phyloP scores from a whole-genome alignment of 176 grass and related monocot genomes.

The Eleusine coracana region DNA sequence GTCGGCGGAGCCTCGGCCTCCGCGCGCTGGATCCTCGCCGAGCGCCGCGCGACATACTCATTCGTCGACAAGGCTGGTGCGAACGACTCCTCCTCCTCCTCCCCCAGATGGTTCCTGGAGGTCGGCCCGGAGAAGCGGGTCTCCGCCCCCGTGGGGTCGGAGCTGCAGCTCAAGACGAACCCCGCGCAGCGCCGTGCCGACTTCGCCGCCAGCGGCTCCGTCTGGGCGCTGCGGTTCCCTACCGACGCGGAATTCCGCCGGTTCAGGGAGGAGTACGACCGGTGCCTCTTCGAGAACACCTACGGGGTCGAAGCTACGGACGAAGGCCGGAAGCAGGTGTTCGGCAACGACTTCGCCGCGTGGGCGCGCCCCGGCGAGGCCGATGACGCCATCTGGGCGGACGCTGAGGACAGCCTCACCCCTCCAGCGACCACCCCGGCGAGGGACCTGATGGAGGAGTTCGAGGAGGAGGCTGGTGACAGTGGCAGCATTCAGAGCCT shows the following conservation, averaged over 20 bases:
- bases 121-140: slow-evolving; percentile 61
- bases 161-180: slow-evolving; percentile 82
- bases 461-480: slow-evolving; percentile 70
- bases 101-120: slow-evolving; percentile 61
- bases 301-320: slow-evolving; percentile 79
- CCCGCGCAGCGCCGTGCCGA: slow-evolving; percentile 71
- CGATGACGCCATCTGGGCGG: slow-evolving; percentile 76
- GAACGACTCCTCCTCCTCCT: slow-evolving; percentile 11
- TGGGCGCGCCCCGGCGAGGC: slow-evolving; percentile 68
- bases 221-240: slow-evolving; percentile 84
- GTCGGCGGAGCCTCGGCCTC: slow-evolving; percentile 70
- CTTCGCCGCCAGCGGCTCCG: slow-evolving; percentile 69
- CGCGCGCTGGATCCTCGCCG: slow-evolving; percentile 69
- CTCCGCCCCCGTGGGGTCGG: slow-evolving; percentile 50
- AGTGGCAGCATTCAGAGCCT: slow-evolving; percentile 80
- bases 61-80: slow-evolving; percentile 48
- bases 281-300: slow-evolving; percentile 85
- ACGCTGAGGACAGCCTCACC: slow-evolving; percentile 58
- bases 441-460: slow-evolving; percentile 76
- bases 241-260: slow-evolving; percentile 60
- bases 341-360: slow-evolving; percentile 83
- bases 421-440: slow-evolving; percentile 1
- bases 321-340: slow-evolving; percentile 69
- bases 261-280: slow-evolving; percentile 70
- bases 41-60: slow-evolving; percentile 60